These are phyloP conservation scores for Saccharum spontaneum DNA, from an alignment of 176 grass and related monocot species.

Conservation along the genomic window DNA sequence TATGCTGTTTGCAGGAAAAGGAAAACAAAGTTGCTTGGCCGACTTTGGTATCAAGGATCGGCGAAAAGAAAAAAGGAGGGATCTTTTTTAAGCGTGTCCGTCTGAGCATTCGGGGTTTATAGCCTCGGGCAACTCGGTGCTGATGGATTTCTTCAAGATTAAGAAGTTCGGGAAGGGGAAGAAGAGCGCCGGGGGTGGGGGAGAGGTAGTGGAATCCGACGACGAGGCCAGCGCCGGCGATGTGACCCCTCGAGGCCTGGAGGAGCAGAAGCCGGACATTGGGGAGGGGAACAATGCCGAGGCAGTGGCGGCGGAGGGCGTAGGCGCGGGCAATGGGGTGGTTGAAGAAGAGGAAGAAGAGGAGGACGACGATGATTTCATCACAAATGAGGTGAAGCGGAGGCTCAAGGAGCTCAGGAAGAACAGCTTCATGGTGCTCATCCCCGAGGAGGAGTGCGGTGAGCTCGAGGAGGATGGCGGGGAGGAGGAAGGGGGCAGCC, in stretches of 20 bases:
- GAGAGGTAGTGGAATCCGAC: constrained; percentile 22
- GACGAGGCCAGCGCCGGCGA: constrained; percentile 12
- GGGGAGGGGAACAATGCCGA: constrained; percentile 23
- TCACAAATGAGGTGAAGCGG: constrained; percentile 85
- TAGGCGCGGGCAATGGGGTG: not conserved
- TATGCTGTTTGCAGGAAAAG: constrained; percentile 30
- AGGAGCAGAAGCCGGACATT: constrained; percentile 19
- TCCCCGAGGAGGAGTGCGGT: constrained; percentile 65
- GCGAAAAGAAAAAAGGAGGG: not conserved
- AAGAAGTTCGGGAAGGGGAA: constrained; percentile 55
- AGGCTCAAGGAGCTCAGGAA: constrained; percentile 90
- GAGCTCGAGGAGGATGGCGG: constrained; percentile 58
- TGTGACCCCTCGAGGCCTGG: not conserved
- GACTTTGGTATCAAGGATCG: constrained; percentile 8
- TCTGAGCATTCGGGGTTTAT: not conserved
- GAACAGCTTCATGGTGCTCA: constrained; percentile 96
- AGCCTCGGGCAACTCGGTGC: not conserved
- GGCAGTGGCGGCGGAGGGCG: not conserved
- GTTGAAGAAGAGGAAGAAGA: not conserved
- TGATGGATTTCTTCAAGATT: constrained; percentile 94
- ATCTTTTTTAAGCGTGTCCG: not conserved
- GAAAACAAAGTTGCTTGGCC: constrained; percentile 8
- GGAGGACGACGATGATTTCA: constrained; percentile 76
- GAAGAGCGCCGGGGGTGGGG: constrained; percentile 32
- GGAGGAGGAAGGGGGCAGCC: constrained; percentile 62